Base-by-base conservation (phyloP, 768 basidiomycete genomes). In the Pleurotus tuber-regium region DNA sequence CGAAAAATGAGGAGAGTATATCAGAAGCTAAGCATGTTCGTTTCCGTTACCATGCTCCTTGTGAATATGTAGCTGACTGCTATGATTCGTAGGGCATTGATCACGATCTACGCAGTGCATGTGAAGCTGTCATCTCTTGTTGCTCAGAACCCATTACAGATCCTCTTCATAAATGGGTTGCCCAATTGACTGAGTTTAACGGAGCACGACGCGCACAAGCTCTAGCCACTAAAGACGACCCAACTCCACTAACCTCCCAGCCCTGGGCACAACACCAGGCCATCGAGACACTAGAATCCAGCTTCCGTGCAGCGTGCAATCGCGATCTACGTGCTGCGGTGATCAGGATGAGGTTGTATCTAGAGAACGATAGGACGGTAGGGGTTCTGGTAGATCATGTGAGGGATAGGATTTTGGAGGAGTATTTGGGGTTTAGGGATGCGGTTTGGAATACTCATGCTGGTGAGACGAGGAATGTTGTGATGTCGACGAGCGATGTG, bases 301-400 rank as follows among this genome's bases (percentile, higher is more conserved):
- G 68, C 11, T 92, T 92, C 66, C 68, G 75, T 18, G 67, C 69
- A 14, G 72, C 77, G 1, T 76, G 82, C 56, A 77, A 81, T 59
- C 70, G 76, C 2, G 80, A 84, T 54, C 67, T 86, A 18, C 77
- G 77, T 25, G 70, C 76, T 2, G 71, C 66, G n/a, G 75, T 87
- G 14, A 74, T 66, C 9, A 76, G 83, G 50, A 67, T 97, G 63
- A 73, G 78, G 60, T 59, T 91, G 52, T 98, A 95, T 65, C 76
- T 99, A 6, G 84, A 86, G 59, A 89, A 94, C 59, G 80, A 82
- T 51, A 73, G 84, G 52, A 92, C 92, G 4, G 88, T 88, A 26
- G 73, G 73, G 2, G 86, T 98, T 6, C 71, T 98, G 48, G 67
- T 97, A 24, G 78, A 79, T 25, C 92, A 94, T 56, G 75, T 89